Evolutionary conservation across 2,329 filamentous ascomycete species (phyloP), one percentile per base, ranked within the genome.

Genomic region (Neofusicoccum umdonicola): DNA sequence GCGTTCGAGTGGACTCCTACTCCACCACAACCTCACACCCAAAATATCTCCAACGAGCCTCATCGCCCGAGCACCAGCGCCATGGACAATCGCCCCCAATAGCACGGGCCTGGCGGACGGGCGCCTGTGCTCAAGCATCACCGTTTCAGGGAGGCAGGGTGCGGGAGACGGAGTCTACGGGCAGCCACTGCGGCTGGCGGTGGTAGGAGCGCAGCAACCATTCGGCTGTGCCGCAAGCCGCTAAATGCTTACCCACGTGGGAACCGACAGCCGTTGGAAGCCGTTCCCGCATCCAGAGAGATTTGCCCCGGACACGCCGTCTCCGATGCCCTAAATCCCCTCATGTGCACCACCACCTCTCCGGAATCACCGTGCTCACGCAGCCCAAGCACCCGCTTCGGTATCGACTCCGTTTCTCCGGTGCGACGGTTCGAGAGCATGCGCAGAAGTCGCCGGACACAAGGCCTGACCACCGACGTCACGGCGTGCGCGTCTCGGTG

Each of bases 231-330:
- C 61, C 61, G 61, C 61, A 63, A 17, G 42, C 57, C 31, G 41
- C 61, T 63, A 63, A 63, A 37, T 47, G 50, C 61, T 63, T 22
- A 63, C 61, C 50, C 61, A 63, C 61, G 61, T 63, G 61, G 61
- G 31, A 63, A 37, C 47, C 39, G 44, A 7, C 39, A 13, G 44
- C 58, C 58, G 58, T 51, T 52, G 58, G 22, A 19, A 22, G n/a
- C 37, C 27, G 61, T 54, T 56, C 50, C 31, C 50, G 42, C 48
- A 45, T 63, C 41, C 48, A 56, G 48, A 45, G 61, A 52, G 51
- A 63, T 37, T 37, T 41, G 50, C 37, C n/a, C 51, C 61, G 61
- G 61, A 54, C 48, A 56, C 61, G 61, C 61, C 61, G 61, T 35
- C 57, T 54, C 37, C 47, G 54, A 35, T 22, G 54, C 54, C 54